Percentiles rank a stretch among this genome's conserved stretches.
Evolutionary conservation across 2,329 filamentous ascomycete genomes (phyloP).

Genomic region (Lecanicillium sp.): DNA sequence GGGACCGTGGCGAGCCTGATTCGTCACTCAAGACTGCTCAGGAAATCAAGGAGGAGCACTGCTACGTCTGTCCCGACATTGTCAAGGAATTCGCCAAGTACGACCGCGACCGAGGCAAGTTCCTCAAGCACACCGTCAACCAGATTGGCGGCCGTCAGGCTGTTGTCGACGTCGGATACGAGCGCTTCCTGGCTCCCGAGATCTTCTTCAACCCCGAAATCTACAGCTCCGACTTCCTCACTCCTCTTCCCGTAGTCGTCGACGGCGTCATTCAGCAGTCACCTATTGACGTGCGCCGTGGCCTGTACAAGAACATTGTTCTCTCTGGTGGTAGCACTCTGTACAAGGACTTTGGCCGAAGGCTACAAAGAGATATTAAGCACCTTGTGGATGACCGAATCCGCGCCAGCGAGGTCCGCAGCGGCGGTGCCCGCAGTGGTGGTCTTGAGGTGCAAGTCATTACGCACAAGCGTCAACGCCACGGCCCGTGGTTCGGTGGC

Average conservation of each 20-base stretch:
- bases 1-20: conserved; percentile 93
- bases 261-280: conserved; percentile 96
- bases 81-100: conserved; percentile 97
- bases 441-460: conserved; percentile 96
- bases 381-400: conserved; percentile 92
- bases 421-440: conserved; percentile 86
- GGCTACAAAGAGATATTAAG: conserved; percentile 94
- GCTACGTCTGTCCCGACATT: conserved; percentile 96
- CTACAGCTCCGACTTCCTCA: conserved; percentile 97
- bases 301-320: conserved; percentile 99
- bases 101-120: conserved; percentile 85
- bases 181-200: conserved; percentile 94
- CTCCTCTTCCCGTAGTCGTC: conserved; percentile 86
- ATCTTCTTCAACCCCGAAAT: conserved; percentile 99
- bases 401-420: conserved; percentile 81
- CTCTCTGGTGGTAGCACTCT: conserved; percentile 93
- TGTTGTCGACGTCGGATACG: conserved; percentile 89
- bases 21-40: conserved; percentile 96
- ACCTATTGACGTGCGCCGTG: conserved; percentile 92
- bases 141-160: conserved; percentile 81
- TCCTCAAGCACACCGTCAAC: conserved; percentile 81
- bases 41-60: conserved; percentile 97
- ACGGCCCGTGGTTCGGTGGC: conserved; percentile 97
- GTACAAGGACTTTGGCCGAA: conserved; percentile 96
- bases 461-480: conserved; percentile 92